phyloP scores from a whole-genome alignment of 192 early-diverging fungal species.

The Coemansia sp. region DNA sequence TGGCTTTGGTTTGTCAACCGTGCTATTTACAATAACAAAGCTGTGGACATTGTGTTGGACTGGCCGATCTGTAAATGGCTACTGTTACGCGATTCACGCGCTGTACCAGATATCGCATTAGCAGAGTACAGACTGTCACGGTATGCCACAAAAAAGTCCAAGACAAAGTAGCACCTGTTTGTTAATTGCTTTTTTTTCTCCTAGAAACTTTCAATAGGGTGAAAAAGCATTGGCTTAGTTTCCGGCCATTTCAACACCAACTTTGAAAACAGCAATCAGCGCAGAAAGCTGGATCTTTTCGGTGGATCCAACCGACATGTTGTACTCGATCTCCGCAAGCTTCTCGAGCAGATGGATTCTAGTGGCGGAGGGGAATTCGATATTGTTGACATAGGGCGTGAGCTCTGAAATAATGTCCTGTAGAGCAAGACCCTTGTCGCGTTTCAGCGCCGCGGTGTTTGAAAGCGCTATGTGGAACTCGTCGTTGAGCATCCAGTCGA shows the following conservation, averaged over 20 bases:
- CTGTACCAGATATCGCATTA: conserved; percentile 26
- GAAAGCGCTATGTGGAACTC: conserved; percentile 79
- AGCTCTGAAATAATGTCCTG: conserved; percentile 89
- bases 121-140: conserved; percentile 40
- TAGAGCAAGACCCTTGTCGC: conserved; percentile 84
- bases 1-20: conserved; percentile 30
- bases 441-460: conserved; percentile 72
- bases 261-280: conserved; percentile 84
- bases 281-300: conserved; percentile 89
- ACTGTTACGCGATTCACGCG: conserved; percentile 41
- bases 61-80: conserved; percentile 30
- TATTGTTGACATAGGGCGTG: conserved; percentile 58
- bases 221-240: conserved; percentile 9
- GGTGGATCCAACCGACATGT: conserved; percentile 76
- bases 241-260: conserved; percentile 68
- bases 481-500: conserved; percentile 79
- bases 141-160: conserved; percentile 1
- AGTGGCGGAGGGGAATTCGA: conserved; percentile 74
- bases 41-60: conserved; percentile 12
- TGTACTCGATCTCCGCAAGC: conserved; percentile 85
- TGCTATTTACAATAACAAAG: conserved; percentile 16
- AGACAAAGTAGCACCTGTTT: not conserved
- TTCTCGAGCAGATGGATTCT: conserved; percentile 73
- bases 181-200: not conserved
- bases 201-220: not conserved